These are phyloP conservation scores for Cercospora canescens DNA, from an alignment of 2,329 filamentous ascomycete species.

Conservation along the genomic window DNA sequence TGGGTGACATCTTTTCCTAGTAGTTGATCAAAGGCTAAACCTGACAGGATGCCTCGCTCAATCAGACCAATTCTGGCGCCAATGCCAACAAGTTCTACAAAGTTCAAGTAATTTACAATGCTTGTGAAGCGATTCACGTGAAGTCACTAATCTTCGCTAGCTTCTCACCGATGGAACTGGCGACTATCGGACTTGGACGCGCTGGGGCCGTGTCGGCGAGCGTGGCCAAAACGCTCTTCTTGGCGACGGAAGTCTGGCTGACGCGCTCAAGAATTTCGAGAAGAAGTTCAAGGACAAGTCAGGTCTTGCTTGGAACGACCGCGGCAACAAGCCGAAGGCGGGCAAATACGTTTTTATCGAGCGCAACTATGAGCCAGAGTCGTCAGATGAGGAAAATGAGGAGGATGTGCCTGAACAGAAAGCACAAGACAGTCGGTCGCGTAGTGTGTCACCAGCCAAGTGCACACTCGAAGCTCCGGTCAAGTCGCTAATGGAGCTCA, in stretches of 20 bases:
- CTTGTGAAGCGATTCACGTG: constrained; percentile 55
- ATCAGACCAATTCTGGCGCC: constrained; percentile 68
- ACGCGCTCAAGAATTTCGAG: constrained; percentile 49
- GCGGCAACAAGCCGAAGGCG: constrained; percentile 56
- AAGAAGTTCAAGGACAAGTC: constrained; percentile 61
- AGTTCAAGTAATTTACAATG: constrained; percentile 56
- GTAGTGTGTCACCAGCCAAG: constrained; percentile 37
- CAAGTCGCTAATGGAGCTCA: constrained; percentile 72
- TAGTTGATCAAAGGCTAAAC: neutral
- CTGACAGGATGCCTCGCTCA: constrained; percentile 65
- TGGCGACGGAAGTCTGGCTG: constrained; percentile 38
- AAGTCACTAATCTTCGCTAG: constrained; percentile 45
- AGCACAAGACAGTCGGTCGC: constrained; percentile 7
- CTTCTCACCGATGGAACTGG: constrained; percentile 74
- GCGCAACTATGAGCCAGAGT: constrained; percentile 71
- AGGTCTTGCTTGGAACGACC: constrained; percentile 53
- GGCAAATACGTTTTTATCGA: constrained; percentile 79
- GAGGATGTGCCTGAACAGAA: neutral
- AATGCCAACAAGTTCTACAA: constrained; percentile 87
- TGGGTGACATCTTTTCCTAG: neutral
- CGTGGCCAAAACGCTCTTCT: constrained; percentile 47
- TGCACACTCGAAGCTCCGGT: constrained; percentile 62
- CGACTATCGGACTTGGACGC: constrained; percentile 62
- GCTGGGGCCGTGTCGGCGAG: constrained; percentile 76
- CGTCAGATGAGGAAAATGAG: constrained; percentile 46